phyloP scores from a whole-genome alignment of 768 basidiomycete species.

The Scleroderma bovista region DNA sequence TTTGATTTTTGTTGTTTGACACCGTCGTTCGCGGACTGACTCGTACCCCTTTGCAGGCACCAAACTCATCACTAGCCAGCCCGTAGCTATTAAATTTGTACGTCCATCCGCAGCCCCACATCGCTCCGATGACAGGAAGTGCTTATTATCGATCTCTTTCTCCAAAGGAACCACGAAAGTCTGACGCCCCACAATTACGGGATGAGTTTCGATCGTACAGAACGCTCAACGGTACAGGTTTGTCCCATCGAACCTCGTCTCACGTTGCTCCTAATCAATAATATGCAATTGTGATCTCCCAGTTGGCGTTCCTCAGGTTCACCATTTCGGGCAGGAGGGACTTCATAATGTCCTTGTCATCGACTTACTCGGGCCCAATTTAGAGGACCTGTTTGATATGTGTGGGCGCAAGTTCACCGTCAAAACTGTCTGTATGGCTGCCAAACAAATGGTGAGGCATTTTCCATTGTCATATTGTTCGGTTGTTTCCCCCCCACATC shows the following conservation, averaged over 20 bases:
- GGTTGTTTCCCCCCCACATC: neutral
- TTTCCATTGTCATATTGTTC: neutral
- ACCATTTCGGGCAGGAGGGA: constrained; percentile 98
- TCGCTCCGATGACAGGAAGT: constrained; percentile 3
- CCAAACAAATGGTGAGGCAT: constrained; percentile 92
- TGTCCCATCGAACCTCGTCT: constrained; percentile 29
- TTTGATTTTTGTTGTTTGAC: neutral
- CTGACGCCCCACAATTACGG: constrained; percentile 94
- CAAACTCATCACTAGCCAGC: constrained; percentile 78
- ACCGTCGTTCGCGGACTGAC: constrained; percentile 1
- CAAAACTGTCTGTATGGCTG: constrained; percentile 99
- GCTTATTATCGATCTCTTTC: constrained; percentile 10
- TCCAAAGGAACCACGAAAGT: constrained; percentile 87
- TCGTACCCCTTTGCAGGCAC: constrained; percentile 48
- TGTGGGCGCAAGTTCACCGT: constrained; percentile 96
- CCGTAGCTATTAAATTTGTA: constrained; percentile 97
- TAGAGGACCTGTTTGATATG: constrained; percentile 99
- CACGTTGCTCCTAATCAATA: constrained; percentile 3
- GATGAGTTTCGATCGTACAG: constrained; percentile 98
- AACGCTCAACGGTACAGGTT: constrained; percentile 86
- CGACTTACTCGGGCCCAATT: constrained; percentile 93
- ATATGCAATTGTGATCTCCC: constrained; percentile 6
- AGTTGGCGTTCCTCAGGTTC: constrained; percentile 97
- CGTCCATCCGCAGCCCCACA: constrained; percentile 25
- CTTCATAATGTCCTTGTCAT: constrained; percentile 94